Base-by-base conservation (phyloP, 2,329 filamentous ascomycete genomes). In the Epichloe hybrida region DNA sequence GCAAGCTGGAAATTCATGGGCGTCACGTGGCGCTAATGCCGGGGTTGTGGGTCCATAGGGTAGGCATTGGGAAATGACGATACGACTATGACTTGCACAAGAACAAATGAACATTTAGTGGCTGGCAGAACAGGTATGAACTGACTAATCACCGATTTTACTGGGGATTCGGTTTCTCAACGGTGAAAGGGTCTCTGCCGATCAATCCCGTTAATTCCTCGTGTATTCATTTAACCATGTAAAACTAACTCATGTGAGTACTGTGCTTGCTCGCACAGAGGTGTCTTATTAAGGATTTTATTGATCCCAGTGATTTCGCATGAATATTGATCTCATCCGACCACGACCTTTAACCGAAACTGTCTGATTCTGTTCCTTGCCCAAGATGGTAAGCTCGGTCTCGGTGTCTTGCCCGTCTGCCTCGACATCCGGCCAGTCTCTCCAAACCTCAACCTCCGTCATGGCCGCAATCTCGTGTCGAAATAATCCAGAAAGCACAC, bases 401-500 rank as follows among this genome's bases (percentile, higher is more conserved):
- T 17, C 17, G 17, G 17, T 17, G 0, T 52, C 56, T 48, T 68
- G 61, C 21, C 56, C 62, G 0, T 55, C 55, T 0, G 66, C 57
- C 12, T 57, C 54, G 42, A 67, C 51, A 58, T 76, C 74, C 0
- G 80, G 81, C 64, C 74, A 77, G 62, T 91, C 86, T 50, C 83
- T 69, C 87, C 86, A 91, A 5, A 90, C 72, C 64, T 89, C 82
- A 2, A 83, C 64, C 3, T 62, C 61, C 3, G 68, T 63, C 21
- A 50, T 60, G 62, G 52, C 45, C 34, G 58, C 53, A 6, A 63
- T 50, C 52, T 48, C n/a, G 51, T 67, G 57, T 6, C 48, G 48
- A 27, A 64, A 49, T 6, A 72, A 76, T 60, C 79, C 67, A 8
- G 62, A 58, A 1, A 76, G 73, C 2, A 93, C 83, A 12, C 86